Evolutionary conservation across 768 basidiomycete genomes (phyloP).

Genomic region (Tulasnella sp.): DNA sequence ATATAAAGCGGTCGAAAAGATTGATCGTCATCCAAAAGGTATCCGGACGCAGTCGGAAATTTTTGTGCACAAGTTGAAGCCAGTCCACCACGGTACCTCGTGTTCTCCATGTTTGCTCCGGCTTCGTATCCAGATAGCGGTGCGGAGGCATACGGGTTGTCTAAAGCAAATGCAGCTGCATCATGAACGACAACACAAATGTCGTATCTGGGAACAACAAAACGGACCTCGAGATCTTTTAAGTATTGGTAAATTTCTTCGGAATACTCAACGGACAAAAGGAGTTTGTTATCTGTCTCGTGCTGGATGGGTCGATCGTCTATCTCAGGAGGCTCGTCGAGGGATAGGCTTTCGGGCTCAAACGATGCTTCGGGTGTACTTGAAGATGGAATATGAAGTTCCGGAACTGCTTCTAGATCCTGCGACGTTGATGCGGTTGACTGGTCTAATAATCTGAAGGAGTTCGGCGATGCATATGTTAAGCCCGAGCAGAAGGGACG

Average conservation of each 20-base stretch:
- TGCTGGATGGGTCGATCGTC: too few relatives aligned
- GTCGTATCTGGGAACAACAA: neutral
- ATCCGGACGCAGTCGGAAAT: neutral
- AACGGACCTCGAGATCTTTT: neutral
- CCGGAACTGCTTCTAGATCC: too few relatives aligned
- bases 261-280: neutral
- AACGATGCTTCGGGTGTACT: too few relatives aligned
- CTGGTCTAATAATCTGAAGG: neutral
- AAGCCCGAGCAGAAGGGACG: neutral
- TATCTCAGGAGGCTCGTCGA: too few relatives aligned
- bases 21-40: neutral
- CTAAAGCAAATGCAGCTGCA: neutral
- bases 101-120: neutral
- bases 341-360: too few relatives aligned
- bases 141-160: neutral
- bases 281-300: neutral
- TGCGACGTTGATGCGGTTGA: too few relatives aligned
- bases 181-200: neutral
- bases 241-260: neutral
- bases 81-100: neutral
- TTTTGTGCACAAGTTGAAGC: neutral
- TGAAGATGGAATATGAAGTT: too few relatives aligned
- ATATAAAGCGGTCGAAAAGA: neutral
- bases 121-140: neutral
- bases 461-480: neutral